Evolutionary conservation across 805 yeast species (phyloP), one percentile per base, ranked within the genome.

Genomic region (Wickerhamiella occidentalis): DNA sequence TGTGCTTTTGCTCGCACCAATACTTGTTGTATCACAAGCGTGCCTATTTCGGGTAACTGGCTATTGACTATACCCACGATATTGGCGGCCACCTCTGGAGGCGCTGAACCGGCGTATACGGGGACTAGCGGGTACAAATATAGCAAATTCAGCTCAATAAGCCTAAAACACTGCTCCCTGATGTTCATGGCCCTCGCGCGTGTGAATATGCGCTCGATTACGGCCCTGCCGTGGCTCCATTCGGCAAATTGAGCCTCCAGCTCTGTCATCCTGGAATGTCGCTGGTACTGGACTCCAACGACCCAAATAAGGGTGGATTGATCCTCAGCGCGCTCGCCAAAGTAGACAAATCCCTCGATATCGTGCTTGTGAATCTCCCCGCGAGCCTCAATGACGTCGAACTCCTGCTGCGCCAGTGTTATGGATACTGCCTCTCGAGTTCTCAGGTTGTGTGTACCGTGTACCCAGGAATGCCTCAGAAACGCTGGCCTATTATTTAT

Each of bases 41-140:
- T 9, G 11, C 94, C 95, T 15, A 85, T 64, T 30, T 74, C 74
- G 0, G 94, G 92, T 3, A 84, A 61, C 55, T 80, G 76, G 4
- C 82, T 73, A 62, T 83, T 82, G 9, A 86, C 47, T 0, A 80
- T 71, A 1, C 80, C 71, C 0, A 75, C 70, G 30, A 86, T 57
- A 17, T 45, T 45, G 0, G 82, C 66, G 0, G 87, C 77, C 55
- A 74, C 79, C 0, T 73, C 70, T 0, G 76, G 12, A 78, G 83
- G 0, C 71, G 71, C 73, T 83, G 75, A 1, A 84, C 46, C 37
- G 73, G 65, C 45, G 41, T 23, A 36, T 2, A 15, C 29, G 78
- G 69, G n/a, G 76, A 75, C 8, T 84, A 62, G 1, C 80, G 54
- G 0, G 88, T 30, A 18, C n/a, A 33, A 6, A 13, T 22, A 64